These are phyloP conservation scores for Aquilaria agallochum DNA, from an alignment of 441 rosid genomes.

Conservation along the genomic window DNA sequence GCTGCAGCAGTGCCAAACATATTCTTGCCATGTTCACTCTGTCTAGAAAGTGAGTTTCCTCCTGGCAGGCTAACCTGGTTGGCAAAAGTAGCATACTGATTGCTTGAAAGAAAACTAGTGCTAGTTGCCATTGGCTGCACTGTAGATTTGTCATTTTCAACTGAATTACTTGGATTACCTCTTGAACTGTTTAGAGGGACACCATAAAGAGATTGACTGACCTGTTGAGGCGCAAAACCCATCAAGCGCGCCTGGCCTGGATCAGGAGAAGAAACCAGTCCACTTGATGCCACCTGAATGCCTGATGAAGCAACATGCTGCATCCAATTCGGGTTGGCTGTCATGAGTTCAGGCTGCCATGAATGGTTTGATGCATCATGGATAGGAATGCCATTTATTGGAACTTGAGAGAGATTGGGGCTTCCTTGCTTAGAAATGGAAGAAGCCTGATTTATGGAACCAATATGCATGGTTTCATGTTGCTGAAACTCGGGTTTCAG, in stretches of 20 bases:
- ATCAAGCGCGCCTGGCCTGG: constrained; percentile 46
- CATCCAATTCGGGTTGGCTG: constrained; percentile 57
- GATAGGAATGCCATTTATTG: constrained; percentile 61
- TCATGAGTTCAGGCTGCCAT: constrained; percentile 55
- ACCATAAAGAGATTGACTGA: constrained; percentile 69
- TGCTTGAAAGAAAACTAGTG: constrained; percentile 44
- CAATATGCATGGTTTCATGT: constrained; percentile 47
- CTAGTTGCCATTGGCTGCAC: constrained; percentile 41
- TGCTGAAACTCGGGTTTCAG: constrained; percentile 53
- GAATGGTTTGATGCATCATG: constrained; percentile 55
- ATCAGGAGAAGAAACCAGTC: constrained; percentile 52
- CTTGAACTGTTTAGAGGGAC: constrained; percentile 49
- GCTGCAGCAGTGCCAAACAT: constrained; percentile 34
- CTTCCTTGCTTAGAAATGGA: constrained; percentile 40
- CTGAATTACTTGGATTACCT: constrained; percentile 35
- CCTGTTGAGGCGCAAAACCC: constrained; percentile 55
- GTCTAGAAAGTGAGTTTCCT: constrained; percentile 40
- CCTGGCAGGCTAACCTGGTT: constrained; percentile 42
- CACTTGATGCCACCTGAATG: constrained; percentile 54
- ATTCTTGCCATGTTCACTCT: constrained; percentile 38
- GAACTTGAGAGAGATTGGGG: constrained; percentile 34
- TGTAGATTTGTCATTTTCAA: constrained; percentile 45
- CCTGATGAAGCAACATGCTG: constrained; percentile 43
- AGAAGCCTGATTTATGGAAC: constrained; percentile 45
- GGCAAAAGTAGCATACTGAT: constrained; percentile 38